phyloP scores from a whole-genome alignment of 495 filamentous ascomycete genomes.

The Cetradonia linearis region DNA sequence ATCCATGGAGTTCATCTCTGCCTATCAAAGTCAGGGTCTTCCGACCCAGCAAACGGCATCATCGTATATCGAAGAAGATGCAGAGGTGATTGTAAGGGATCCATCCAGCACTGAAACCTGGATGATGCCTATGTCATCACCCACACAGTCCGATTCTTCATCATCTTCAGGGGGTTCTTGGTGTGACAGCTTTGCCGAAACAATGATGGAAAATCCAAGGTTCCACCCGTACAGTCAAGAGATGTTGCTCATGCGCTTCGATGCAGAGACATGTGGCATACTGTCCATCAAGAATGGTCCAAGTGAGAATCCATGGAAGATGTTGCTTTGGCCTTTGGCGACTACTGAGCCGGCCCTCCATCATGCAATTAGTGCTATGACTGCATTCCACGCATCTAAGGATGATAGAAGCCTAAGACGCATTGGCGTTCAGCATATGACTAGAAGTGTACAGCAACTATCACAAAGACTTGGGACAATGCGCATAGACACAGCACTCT shows the following conservation, averaged over 20 bases:
- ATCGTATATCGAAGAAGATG: constrained; percentile 40
- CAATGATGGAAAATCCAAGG: constrained; percentile 37
- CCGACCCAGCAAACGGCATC: neutral
- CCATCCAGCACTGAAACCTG: constrained; percentile 34
- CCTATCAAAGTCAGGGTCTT: neutral
- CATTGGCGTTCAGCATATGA: constrained; percentile 64
- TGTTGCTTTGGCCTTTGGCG: constrained; percentile 61
- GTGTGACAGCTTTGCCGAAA: constrained; percentile 6
- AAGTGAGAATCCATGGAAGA: constrained; percentile 71
- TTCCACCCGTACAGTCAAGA: constrained; percentile 46
- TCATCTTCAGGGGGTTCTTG: constrained; percentile 23
- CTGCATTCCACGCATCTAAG: constrained; percentile 62
- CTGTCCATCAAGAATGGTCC: constrained; percentile 64
- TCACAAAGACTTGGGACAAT: constrained; percentile 51
- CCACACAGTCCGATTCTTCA: constrained; percentile 24
- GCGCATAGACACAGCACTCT: constrained; percentile 55
- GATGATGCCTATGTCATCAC: constrained; percentile 29
- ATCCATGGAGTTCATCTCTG: constrained; percentile 16
- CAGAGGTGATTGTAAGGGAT: constrained; percentile 52
- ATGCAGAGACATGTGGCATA: constrained; percentile 64
- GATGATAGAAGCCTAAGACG: constrained; percentile 47
- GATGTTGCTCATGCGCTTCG: constrained; percentile 57
- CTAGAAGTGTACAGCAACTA: constrained; percentile 50
- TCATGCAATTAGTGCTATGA: constrained; percentile 65
- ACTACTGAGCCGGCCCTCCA: constrained; percentile 57